Percentiles rank a stretch among this genome's conserved stretches.
Conservation (phyloP, 805 yeast species). For the Myxozyma melibiosi region DNA sequence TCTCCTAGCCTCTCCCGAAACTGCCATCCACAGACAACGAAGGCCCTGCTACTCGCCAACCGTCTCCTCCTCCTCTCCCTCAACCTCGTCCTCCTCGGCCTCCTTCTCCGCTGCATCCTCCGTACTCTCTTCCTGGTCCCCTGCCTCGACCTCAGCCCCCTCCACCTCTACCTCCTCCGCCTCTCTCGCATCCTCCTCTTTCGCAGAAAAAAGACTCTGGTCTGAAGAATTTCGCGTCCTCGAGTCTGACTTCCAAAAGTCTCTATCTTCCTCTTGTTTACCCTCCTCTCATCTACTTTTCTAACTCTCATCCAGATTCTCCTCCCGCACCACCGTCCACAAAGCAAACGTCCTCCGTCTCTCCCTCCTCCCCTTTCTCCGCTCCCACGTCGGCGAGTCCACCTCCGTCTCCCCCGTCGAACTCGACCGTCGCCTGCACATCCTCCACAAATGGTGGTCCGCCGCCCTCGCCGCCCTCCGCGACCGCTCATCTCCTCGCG, state of each 20-base stretch:
- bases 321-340: slow-evolving; percentile 39
- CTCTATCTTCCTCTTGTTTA: neutral
- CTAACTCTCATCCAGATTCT: slow-evolving; percentile 22
- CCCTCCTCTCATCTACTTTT: neutral
- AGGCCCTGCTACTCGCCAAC: slow-evolving; percentile 13
- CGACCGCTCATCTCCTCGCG: slow-evolving; percentile 31
- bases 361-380: slow-evolving; percentile 47
- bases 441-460: slow-evolving; percentile 46
- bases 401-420: slow-evolving; percentile 35
- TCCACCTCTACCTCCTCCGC: neutral
- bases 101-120: slow-evolving; percentile 28
- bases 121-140: slow-evolving; percentile 11
- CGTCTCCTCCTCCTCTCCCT: slow-evolving; percentile 14
- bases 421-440: slow-evolving; percentile 34
- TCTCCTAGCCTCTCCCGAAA: slow-evolving; percentile 5
- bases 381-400: slow-evolving; percentile 37
- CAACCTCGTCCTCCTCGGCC: slow-evolving; percentile 17
- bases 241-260: slow-evolving; percentile 39
- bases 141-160: slow-evolving; percentile 5
- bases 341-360: slow-evolving; percentile 47
- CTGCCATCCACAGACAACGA: neutral
- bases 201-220: slow-evolving; percentile 21
- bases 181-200: slow-evolving; percentile 3
- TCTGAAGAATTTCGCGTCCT: slow-evolving; percentile 36
- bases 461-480: slow-evolving; percentile 41